Evolutionary conservation across 805 yeast species (phyloP), one percentile per base, ranked within the genome.

Genomic region (Wickerhamiella azymoides): DNA sequence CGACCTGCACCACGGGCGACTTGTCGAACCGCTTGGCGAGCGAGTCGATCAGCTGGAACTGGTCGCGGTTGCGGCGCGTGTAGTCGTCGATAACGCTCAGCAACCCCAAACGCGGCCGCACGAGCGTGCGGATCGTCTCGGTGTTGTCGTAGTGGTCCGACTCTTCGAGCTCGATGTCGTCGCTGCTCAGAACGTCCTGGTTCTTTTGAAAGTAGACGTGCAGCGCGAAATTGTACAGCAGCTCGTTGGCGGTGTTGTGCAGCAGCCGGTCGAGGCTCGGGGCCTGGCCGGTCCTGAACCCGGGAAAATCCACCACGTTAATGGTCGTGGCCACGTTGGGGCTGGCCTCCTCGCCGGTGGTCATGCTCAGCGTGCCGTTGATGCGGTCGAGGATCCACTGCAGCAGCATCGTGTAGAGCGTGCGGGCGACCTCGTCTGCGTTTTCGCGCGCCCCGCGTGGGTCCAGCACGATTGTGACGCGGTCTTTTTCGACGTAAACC

Each of bases 71-170:
- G 9, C 62, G 57, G 26, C 62, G 56, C 1, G 69, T 57, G 35
- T 62, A 61, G 40, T 65, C 68, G 46, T 65, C 67, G 10, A 66
- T 52, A 5, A 64, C 58, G 3, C 67, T 52, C 11, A 66, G 52
- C 9, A 63, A 50, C 13, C 70, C 70, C 13, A 55, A 38, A 10
- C 56, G 52, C 6, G 69, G 67, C 25, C 57, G 65, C 47, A 73
- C 72, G 45, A 76, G 67, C 3, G 76, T 70, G 55, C 71, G 66
- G 42, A 78, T 79, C 32, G 76, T 72, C 48, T 72, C 70, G 24
- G 74, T 63, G 57, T 74, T 76, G 57, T 77, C 78, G 48, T 71
- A 68, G 60, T 72, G 76, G 59, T 73, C 79, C 33, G 8, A 14
- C 39, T 70, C 70, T n/a, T 76, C 76, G 25, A 76, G 65, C 33